Evolutionary conservation across 805 yeast genomes (phyloP), one percentile per base, ranked within the genome.

Genomic region (Metschnikowia borealis): DNA sequence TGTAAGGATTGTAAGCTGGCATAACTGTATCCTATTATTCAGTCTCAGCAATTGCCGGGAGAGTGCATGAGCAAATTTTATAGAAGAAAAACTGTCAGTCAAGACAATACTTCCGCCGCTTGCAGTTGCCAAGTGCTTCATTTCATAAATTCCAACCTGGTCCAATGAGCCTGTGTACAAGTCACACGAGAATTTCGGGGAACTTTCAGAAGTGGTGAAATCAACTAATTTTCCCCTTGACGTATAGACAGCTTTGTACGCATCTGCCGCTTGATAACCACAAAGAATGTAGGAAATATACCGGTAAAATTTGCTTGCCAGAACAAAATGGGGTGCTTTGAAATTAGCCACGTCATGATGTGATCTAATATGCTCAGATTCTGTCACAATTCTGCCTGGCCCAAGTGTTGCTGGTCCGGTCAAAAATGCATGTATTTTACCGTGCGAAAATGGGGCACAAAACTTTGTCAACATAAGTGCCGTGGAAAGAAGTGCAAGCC

Each of bases 101-200:
- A 71, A 47, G 18, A 56, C 56, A 4, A 74, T 50, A 5, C 49
- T 49, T 0, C 79, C 79, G 51, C 67, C 65, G 5, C 78, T 65
- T 11, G 56, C 59, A 49, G 53, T 59, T 3, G 64, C 60, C 49
- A 74, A 53, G 1, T 63, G 45, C 47, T 64, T 69, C 78, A 74
- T 71, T 50, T 75, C 79, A 52, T 69, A 71, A 10, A 71, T 44
- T 1, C 79, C 79, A 1, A 65, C 68, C 53, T 75, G 78, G 48
- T 74, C 78, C 15, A 66, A 56, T 1, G 74, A 68, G 1, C 72
- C 76, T 1, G 67, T 53, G 51, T 65, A 73, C 5, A 74, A 46
- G 47, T 72, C 67, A 26, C 65, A 52, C 1, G 64, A 46, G 67
- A 70, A 68, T 32, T 54, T 52, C 2, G 71, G 63, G n/a, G 49